These are phyloP conservation scores for Trypanosoma rangeli DNA, from an alignment of 208 protist species.

Conservation along the genomic window DNA sequence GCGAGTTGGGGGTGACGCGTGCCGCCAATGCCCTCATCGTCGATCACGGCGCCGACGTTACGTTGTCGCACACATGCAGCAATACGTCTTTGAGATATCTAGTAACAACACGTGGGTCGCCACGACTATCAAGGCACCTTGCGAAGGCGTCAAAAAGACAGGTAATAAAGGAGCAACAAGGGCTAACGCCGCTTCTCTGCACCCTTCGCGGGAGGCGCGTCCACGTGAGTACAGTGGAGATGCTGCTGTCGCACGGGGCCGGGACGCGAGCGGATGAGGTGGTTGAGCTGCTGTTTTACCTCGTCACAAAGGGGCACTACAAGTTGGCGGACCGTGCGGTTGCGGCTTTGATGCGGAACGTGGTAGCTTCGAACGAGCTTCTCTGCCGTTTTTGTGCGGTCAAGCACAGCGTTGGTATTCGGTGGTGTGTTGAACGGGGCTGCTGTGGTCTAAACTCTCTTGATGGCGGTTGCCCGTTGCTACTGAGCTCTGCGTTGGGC, in stretches of 20 bases:
- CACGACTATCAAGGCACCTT: neutral
- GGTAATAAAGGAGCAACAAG: conserved; percentile 11
- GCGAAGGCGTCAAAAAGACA: neutral
- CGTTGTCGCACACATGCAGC: conserved; percentile 8
- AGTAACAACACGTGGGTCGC: conserved; percentile 27
- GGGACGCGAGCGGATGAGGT: conserved; percentile 31
- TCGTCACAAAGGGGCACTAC: conserved; percentile 37
- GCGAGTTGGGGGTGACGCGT: conserved; percentile 42
- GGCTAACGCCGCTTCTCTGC: conserved; percentile 48
- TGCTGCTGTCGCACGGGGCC: conserved; percentile 50
- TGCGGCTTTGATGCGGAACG: conserved; percentile 18
- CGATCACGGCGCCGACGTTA: conserved; percentile 53
- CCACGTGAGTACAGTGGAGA: conserved; percentile 32
- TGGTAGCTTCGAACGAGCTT: conserved; percentile 44
- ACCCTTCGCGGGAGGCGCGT: conserved; percentile 16
- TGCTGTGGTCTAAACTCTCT: conserved; percentile 37
- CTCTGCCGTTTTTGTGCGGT: conserved; percentile 46
- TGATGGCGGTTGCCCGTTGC: conserved; percentile 33
- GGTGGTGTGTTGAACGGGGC: conserved; percentile 62
- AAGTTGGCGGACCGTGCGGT: conserved; percentile 39
- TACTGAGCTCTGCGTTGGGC: conserved; percentile 41
- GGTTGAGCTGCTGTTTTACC: conserved; percentile 48
- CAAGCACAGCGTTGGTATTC: conserved; percentile 33
- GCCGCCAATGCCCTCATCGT: conserved; percentile 46
- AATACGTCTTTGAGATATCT: conserved; percentile 4